These are phyloP conservation scores for Candida labiduridarum DNA, from an alignment of 1,139 yeast species.

Conservation along the genomic window DNA sequence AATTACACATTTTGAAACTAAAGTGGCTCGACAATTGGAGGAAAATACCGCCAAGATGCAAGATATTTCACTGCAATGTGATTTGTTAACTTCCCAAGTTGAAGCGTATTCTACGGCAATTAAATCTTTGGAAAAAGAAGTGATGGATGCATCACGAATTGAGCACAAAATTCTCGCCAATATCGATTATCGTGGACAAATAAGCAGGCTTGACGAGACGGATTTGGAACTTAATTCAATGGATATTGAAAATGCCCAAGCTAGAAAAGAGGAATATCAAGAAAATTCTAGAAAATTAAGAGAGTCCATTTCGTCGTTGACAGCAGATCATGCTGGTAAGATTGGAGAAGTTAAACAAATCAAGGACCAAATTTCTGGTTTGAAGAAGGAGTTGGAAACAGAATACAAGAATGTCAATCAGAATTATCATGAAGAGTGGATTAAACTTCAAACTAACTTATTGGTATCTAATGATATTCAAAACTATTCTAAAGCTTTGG, in stretches of 20 bases:
- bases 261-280: conserved; percentile 65
- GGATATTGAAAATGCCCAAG: conserved; percentile 64
- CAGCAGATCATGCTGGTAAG: conserved; percentile 73
- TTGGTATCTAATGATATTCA: conserved; percentile 84
- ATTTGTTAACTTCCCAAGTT: conserved; percentile 19
- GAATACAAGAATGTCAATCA: conserved; percentile 73
- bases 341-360: conserved; percentile 86
- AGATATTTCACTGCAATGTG: conserved; percentile 11
- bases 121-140: conserved; percentile 29
- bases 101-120: conserved; percentile 25
- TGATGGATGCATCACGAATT: conserved; percentile 38
- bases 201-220: conserved; percentile 30
- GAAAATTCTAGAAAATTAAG: conserved; percentile 58
- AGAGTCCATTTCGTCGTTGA: conserved; percentile 54
- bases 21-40: conserved; percentile 20
- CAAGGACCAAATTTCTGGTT: conserved; percentile 64
- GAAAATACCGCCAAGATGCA: conserved; percentile 20
- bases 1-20: conserved; percentile 23
- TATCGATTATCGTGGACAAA: conserved; percentile 37
- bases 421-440: conserved; percentile 69
- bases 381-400: conserved; percentile 60
- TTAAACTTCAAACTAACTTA: conserved; percentile 73
- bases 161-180: conserved; percentile 44
- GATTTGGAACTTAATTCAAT: conserved; percentile 31
- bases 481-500: conserved; percentile 83